A percentile compares a stretch with the other conserved stretches of the same genome.
These are phyloP conservation scores for Colletotrichum sp. DNA, from an alignment of 2,329 filamentous ascomycete species.

Conservation along the genomic window DNA sequence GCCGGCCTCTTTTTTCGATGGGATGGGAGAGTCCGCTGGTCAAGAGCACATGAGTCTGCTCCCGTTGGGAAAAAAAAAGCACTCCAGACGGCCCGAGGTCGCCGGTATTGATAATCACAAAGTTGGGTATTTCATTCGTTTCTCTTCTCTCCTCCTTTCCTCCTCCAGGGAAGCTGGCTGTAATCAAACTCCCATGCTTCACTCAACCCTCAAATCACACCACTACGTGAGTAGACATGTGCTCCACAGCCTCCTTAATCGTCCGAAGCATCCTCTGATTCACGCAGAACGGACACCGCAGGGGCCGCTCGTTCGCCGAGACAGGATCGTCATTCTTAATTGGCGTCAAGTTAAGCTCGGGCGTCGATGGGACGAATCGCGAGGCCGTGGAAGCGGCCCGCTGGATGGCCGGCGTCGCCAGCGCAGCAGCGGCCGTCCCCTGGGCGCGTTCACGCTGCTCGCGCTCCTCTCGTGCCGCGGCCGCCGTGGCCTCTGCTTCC, in stretches of 20 bases:
- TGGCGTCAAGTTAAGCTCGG: constrained; percentile 57
- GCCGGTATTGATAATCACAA: neutral
- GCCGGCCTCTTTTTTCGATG: neutral
- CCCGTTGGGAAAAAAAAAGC: neutral
- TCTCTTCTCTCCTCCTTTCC: neutral
- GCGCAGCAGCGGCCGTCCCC: constrained; percentile 27
- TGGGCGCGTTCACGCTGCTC: constrained; percentile 26
- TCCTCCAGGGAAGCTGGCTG: neutral
- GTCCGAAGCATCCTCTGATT: constrained; percentile 65
- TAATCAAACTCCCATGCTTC: neutral
- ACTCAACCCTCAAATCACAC: constrained; percentile 39
- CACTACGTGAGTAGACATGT: constrained; percentile 65
- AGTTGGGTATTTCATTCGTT: constrained; percentile 5
- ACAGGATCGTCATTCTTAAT: constrained; percentile 55
- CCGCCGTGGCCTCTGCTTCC: constrained; percentile 61
- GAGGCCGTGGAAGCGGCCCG: constrained; percentile 18
- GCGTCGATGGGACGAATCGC: constrained; percentile 24
- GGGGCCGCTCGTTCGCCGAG: constrained; percentile 49
- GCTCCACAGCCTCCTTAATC: constrained; percentile 66
- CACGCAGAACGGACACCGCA: constrained; percentile 65
- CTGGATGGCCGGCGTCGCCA: constrained; percentile 27
- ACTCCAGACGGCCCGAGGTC: neutral
- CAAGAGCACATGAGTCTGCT: neutral
- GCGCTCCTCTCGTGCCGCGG: constrained; percentile 57
- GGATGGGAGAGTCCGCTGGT: neutral